Evolutionary conservation across 148 eudicot species (phyloP).

Genomic region (Vaccinium corymbosum): DNA sequence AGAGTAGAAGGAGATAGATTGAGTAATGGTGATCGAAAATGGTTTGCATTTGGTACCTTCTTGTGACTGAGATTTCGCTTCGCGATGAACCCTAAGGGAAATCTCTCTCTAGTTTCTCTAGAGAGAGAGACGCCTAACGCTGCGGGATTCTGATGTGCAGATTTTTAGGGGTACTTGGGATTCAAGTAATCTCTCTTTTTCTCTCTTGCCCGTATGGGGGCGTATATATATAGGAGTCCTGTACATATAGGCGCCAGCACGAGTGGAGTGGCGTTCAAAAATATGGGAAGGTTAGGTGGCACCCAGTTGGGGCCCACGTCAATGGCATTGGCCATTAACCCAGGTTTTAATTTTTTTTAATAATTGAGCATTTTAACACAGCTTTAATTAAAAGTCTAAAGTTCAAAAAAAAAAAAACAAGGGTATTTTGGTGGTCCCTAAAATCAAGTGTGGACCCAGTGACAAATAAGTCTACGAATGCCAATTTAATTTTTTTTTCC

Average conservation of each 20-base stretch:
- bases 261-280: background rate
- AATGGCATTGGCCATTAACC: too few relatives aligned
- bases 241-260: conserved; percentile 6
- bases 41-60: background rate
- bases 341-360: too few relatives aligned
- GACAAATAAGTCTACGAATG: too few relatives aligned
- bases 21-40: background rate
- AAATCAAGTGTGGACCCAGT: too few relatives aligned
- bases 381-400: too few relatives aligned
- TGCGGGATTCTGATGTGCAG: background rate
- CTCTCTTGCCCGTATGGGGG: background rate
- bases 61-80: background rate
- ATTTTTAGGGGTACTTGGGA: background rate
- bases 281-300: background rate
- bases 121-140: background rate
- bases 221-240: background rate
- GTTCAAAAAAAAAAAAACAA: too few relatives aligned
- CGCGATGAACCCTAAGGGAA: background rate
- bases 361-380: too few relatives aligned
- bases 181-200: background rate
- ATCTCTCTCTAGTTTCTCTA: background rate
- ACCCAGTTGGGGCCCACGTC: background rate
- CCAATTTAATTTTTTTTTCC: too few relatives aligned
- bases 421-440: too few relatives aligned
- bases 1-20: background rate